Conservation (phyloP, 164 flowering plant genomes). For the Magnolia officinalis region DNA sequence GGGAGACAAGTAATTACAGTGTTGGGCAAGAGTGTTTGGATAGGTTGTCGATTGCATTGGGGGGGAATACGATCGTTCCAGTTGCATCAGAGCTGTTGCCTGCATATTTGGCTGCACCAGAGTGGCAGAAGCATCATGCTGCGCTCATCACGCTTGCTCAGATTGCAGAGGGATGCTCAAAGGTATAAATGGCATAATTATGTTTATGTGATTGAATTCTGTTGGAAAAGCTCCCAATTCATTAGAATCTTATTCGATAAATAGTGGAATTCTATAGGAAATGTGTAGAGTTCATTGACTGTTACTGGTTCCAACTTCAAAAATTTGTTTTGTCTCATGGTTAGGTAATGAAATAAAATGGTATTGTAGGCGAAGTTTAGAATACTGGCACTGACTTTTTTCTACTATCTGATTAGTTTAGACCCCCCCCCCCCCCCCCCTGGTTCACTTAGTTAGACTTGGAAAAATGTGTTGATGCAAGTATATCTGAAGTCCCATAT, state of each 20-base stretch:
- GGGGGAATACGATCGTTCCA: conserved; percentile 94
- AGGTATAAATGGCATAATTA: conserved; percentile 32
- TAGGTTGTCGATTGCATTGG: conserved; percentile 74
- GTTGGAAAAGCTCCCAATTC: neutral
- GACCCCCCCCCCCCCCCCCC: too few relatives aligned
- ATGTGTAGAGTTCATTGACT: neutral
- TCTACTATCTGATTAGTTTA: too few relatives aligned
- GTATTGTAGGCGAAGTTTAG: too few relatives aligned
- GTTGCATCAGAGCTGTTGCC: conserved; percentile 90
- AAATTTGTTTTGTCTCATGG: too few relatives aligned
- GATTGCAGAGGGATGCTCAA: conserved; percentile 96
- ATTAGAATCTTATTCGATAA: neutral
- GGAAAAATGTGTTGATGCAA: too few relatives aligned
- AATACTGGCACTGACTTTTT: too few relatives aligned
- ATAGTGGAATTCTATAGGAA: neutral
- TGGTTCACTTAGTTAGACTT: too few relatives aligned
- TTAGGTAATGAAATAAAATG: too few relatives aligned
- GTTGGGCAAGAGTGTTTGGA: conserved; percentile 98
- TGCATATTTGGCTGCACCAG: conserved; percentile 78
- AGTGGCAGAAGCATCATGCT: conserved; percentile 98
- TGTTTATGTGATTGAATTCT: neutral
- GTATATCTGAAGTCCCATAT: too few relatives aligned
- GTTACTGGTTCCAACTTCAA: neutral
- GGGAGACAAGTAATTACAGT: conserved; percentile 84
- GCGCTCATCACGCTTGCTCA: conserved; percentile 94